These are phyloP conservation scores for Oryza glumipatula DNA, from an alignment of 176 grass and related monocot species.

Conservation along the genomic window DNA sequence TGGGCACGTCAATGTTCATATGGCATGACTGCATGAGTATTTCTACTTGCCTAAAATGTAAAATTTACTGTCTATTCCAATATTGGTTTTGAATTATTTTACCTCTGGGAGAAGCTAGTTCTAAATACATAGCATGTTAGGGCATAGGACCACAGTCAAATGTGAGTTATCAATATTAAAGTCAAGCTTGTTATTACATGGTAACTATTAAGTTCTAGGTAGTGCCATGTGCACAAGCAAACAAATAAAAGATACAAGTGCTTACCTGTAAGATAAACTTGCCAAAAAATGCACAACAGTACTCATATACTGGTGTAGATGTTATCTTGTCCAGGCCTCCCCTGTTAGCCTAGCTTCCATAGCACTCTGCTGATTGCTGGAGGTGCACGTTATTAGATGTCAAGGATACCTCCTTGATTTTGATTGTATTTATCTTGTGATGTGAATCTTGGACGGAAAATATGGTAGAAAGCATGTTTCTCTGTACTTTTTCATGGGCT, in stretches of 20 bases:
- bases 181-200: constrained; percentile 13
- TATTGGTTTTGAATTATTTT: not conserved
- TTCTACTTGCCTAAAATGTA: not conserved
- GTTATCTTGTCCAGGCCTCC: constrained; percentile 4
- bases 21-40: not conserved
- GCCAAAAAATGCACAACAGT: not conserved
- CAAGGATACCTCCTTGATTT: not conserved
- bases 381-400: not conserved
- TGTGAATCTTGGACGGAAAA: not conserved
- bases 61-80: not conserved
- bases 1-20: not conserved
- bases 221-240: not conserved
- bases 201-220: constrained; percentile 7
- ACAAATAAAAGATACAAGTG: not conserved
- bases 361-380: constrained; percentile 3
- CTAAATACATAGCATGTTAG: constrained; percentile 19
- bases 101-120: not conserved
- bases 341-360: not conserved
- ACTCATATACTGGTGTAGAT: constrained; percentile 22
- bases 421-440: not conserved
- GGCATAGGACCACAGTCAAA: constrained; percentile 18
- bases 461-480: not conserved
- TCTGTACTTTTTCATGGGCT: not conserved
- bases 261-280: not conserved
- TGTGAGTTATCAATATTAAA: not conserved